A percentile compares a stretch with the other conserved stretches of the same genome.
phyloP scores from a whole-genome alignment of 192 early-diverging fungal genomes.

The Backusella morwellensis region DNA sequence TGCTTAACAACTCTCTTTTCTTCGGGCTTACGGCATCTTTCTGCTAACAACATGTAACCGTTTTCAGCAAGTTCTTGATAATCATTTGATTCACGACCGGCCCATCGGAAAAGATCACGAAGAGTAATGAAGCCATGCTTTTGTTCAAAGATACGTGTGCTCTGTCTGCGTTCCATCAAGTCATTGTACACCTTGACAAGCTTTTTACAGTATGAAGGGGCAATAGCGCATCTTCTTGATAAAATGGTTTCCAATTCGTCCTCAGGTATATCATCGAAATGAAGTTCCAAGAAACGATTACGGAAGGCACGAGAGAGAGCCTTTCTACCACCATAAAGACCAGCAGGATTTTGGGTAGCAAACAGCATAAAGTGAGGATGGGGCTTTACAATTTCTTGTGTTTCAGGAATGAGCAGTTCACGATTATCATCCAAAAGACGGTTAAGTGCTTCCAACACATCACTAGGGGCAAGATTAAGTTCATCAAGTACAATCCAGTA shows the following conservation, averaged over 20 bases:
- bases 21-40: slow-evolving; percentile 78
- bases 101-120: slow-evolving; percentile 98
- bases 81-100: slow-evolving; percentile 71
- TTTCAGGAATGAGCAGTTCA: slow-evolving; percentile 95
- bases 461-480: slow-evolving; percentile 96
- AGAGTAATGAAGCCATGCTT: slow-evolving; percentile 93
- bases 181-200: slow-evolving; percentile 85
- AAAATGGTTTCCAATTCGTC: slow-evolving; percentile 90
- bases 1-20: slow-evolving; percentile 80
- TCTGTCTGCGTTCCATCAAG: slow-evolving; percentile 71
- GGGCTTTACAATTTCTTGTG: slow-evolving; percentile 88
- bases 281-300: slow-evolving; percentile 95
- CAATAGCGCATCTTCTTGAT: slow-evolving; percentile 75
- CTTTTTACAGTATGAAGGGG: slow-evolving; percentile 83
- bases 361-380: slow-evolving; percentile 97
- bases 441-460: slow-evolving; percentile 97
- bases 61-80: slow-evolving; percentile 89
- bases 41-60: slow-evolving; percentile 94
- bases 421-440: slow-evolving; percentile 96
- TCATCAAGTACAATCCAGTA: slow-evolving; percentile 99
- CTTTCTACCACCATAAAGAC: slow-evolving; percentile 96
- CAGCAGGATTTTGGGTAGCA: slow-evolving; percentile 99
- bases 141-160: slow-evolving; percentile 92
- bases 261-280: slow-evolving; percentile 96
- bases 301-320: slow-evolving; percentile 94